Base-by-base conservation (phyloP, 257 asterid genomes). In the Marsdenia floribunda region DNA sequence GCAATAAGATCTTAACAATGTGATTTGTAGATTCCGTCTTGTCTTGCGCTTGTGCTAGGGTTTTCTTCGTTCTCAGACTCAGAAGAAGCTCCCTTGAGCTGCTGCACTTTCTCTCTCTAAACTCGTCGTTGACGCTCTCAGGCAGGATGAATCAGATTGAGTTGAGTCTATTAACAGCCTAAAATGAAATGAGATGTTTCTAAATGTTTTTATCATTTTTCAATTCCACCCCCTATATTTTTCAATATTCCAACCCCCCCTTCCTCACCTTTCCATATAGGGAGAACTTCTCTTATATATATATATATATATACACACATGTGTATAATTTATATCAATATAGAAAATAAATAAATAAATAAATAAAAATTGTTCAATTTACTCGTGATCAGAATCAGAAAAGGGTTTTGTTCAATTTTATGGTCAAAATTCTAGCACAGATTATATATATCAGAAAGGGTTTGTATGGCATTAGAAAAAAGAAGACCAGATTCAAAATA, bases 1-100 rank as follows among this genome's bases (percentile, higher is more conserved):
- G n/a, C 15, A 71, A 38, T 66, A 78, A 70, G 88, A 87, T 83
- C 87, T 81, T 71, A 78, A 79, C 84, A 85, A 83, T 83, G 89
- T 80, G 86, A 84, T 72, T 40, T 42, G 72, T n/a, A n/a, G 35
- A 76, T 76, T 59, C 52, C 64, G 22, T 60, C 37, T 54, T 50
- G 3, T 6, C 42, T 40, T 6, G 58, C 8, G 72, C 29, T 44
- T 60, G 47, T 35, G 65, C 24, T 60, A 70, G 76, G 80, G 80
- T 76, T 70, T 59, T 54, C 69, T 44, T n/a, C 16, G 49, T 68
- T 37, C 69, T 22, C 49, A 52, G 50, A 68, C 69, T 22, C 49
- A 52, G 50, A 68, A 52, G 50, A 57, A 57, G 61, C 66, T 60
- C 54, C 70, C 38, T 81, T 68, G 52, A 64, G 61, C 77, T 29